Percentiles rank a stretch among this genome's conserved stretches.
phyloP scores from a whole-genome alignment of 129 eudicot genomes.

The Centrapalus pauciflorus region DNA sequence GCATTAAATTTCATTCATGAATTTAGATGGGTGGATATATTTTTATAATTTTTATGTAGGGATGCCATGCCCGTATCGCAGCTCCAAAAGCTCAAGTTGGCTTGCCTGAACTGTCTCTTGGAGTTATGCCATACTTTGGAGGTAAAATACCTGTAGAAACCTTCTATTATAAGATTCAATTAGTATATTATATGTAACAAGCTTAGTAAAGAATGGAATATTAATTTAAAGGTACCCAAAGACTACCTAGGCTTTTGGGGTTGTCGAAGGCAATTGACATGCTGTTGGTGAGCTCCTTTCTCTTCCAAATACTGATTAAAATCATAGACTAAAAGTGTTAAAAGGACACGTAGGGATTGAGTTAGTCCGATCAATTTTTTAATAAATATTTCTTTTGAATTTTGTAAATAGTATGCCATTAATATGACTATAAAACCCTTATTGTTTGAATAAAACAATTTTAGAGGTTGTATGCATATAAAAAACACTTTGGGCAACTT shows the following conservation, averaged over 20 bases:
- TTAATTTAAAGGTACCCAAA: slow-evolving; percentile 69
- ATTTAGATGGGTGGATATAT: not conserved
- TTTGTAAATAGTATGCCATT: no score
- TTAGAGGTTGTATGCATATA: no score
- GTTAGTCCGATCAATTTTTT: no score
- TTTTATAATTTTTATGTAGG: slow-evolving; percentile 36
- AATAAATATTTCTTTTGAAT: no score
- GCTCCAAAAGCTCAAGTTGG: slow-evolving; percentile 86
- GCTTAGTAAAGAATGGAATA: not conserved
- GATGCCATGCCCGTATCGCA: slow-evolving; percentile 88
- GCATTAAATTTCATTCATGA: not conserved
- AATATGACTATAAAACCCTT: no score
- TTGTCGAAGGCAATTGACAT: slow-evolving; percentile 78
- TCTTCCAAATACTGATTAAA: no score
- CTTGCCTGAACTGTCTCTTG: slow-evolving; percentile 91
- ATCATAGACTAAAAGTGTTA: no score
- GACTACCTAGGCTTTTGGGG: slow-evolving; percentile 96
- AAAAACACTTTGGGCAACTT: no score
- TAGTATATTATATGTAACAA: not conserved
- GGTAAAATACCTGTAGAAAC: slow-evolving; percentile 32
- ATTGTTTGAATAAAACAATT: no score
- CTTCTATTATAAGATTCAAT: not conserved
- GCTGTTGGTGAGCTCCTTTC: slow-evolving; percentile 63
- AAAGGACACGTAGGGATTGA: no score
- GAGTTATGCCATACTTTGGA: slow-evolving; percentile 93